Percentiles rank a stretch among this genome's conserved stretches.
Evolutionary conservation across 768 basidiomycete genomes (phyloP).

Genomic region (Suillus ampliporus): DNA sequence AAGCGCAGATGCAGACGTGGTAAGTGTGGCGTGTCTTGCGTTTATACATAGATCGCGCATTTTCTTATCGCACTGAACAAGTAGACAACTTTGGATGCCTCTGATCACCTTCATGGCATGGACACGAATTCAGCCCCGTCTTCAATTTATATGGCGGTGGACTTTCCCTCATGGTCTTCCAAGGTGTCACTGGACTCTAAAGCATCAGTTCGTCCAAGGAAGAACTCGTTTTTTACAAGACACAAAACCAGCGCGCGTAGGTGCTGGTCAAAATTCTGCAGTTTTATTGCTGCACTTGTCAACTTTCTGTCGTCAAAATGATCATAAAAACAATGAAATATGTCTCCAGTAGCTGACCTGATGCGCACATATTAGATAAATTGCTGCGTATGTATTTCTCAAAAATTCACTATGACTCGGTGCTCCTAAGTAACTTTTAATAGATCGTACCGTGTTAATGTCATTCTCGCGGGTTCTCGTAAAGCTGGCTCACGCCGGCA

Average conservation of each 20-base stretch:
- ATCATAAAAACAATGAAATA: too few species aligned
- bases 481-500: not conserved
- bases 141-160: not conserved
- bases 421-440: not conserved
- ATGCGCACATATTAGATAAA: not conserved
- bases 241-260: not conserved
- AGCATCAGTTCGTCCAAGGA: not conserved
- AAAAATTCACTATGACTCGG: not conserved
- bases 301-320: not conserved
- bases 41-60: not conserved
- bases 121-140: not conserved
- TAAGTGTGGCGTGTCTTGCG: not conserved
- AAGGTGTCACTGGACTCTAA: not conserved
- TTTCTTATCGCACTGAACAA: conserved; percentile 3
- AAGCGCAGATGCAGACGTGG: not conserved
- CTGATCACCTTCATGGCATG: not conserved
- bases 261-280: not conserved
- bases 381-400: not conserved
- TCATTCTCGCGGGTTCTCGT: not conserved
- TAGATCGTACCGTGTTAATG: not conserved
- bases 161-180: not conserved
- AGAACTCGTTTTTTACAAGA: not conserved
- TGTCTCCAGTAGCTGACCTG: not conserved
- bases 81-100: not conserved
- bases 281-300: not conserved